These are phyloP conservation scores for Gaultheria prostrata DNA, from an alignment of 148 eudicot species.

Conservation along the genomic window DNA sequence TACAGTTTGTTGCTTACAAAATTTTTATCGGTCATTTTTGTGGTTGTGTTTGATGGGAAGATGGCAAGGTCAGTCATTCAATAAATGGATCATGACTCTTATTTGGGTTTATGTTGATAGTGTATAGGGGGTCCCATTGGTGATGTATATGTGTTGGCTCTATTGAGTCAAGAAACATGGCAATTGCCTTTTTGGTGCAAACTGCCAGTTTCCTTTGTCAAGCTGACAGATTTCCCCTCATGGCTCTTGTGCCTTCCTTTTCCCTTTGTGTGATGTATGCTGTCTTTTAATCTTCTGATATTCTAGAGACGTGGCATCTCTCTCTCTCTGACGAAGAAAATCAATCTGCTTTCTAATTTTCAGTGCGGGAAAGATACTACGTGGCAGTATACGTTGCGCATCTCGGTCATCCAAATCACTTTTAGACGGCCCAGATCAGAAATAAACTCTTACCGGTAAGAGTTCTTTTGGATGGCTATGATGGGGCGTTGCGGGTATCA, in stretches of 20 bases:
- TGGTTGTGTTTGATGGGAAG: background rate
- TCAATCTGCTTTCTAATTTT: too few species aligned
- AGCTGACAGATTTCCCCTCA: background rate
- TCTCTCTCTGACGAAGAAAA: too few species aligned
- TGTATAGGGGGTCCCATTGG: background rate
- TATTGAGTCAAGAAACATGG: background rate
- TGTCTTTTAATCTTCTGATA: background rate
- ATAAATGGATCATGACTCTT: too few species aligned
- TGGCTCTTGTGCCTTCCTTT: background rate
- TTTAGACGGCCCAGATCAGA: too few species aligned
- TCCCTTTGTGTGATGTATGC: background rate
- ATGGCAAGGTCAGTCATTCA: background rate
- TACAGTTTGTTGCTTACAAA: background rate
- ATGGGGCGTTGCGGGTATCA: too few species aligned
- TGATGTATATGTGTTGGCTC: background rate
- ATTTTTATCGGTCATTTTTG: background rate
- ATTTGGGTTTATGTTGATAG: background rate
- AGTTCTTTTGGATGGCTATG: too few species aligned
- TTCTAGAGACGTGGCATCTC: background rate
- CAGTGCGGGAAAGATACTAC: too few species aligned
- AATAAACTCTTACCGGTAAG: too few species aligned
- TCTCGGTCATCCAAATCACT: too few species aligned
- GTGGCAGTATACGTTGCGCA: too few species aligned
- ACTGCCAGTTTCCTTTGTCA: slow-evolving; percentile 22
- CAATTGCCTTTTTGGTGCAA: slow-evolving; percentile 13